Conservation (phyloP, 78 protist species). For the Dictyostelium capitatum region DNA sequence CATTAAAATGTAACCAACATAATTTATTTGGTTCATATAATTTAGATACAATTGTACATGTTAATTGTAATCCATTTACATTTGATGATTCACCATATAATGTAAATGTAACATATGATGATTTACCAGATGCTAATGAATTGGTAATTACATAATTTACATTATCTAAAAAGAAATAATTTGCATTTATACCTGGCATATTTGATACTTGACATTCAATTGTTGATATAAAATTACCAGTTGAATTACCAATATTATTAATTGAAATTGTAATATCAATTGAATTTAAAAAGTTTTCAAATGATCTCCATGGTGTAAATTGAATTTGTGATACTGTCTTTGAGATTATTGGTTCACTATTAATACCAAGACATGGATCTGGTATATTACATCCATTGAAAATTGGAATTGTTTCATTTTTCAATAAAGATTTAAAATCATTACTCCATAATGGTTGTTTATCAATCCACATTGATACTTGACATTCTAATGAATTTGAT, state of each 20-base stretch:
- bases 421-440: not conserved
- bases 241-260: not conserved
- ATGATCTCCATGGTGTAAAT: not conserved
- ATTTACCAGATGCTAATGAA: not conserved
- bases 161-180: not conserved
- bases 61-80: not conserved
- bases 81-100: not conserved
- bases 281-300: slow-evolving; percentile 3
- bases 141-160: not conserved
- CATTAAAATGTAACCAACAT: not conserved
- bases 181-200: not conserved
- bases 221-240: not conserved
- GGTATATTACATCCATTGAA: slow-evolving; percentile 19
- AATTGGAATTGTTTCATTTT: not conserved
- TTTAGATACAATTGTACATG: not conserved
- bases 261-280: not conserved
- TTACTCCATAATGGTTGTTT: not conserved
- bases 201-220: not conserved
- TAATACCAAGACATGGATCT: not conserved
- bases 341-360: not conserved
- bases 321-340: not conserved
- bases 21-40: not conserved
- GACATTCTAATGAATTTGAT: not conserved
- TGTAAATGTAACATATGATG: not conserved
- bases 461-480: slow-evolving; percentile 20